Evolutionary conservation across 352 stramenopile species (phyloP), one percentile per base, ranked within the genome.

Genomic region (Nothophytophthora sp.): DNA sequence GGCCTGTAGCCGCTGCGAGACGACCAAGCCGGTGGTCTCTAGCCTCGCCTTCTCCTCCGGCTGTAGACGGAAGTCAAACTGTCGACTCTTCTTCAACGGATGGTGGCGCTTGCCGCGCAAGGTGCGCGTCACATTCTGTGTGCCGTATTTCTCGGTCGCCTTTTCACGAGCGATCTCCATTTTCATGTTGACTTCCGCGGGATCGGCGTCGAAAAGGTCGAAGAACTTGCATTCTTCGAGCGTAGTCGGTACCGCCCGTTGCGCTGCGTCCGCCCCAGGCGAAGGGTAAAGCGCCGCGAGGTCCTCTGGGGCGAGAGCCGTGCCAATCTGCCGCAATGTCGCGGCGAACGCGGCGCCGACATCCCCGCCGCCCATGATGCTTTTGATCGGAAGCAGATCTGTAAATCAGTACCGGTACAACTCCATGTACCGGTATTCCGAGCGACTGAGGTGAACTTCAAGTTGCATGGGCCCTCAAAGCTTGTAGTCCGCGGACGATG

Each of bases 1-100:
- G 23, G 22, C 25, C 5, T 40, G 13, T 10, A 68, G 38, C 1
- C 60, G 50, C 12, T 43, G 13, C 19, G 22, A 38, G 2, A 56
- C 55, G 23, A 68, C 50, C n/a, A 64, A 23, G 0, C 59, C 53
- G 25, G 50, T 47, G 1, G 6, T 15, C 2, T 22, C 24, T 9
- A 73, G 45, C 18, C 41, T 45, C 16, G 36, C 40, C 33, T 59
- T 63, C 37, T 73, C 63, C 10, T 53, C 40, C 0, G 40, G 16
- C 6, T 34, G 24, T 16, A 73, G 37, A 0, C 53, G 56, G 22
- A 55, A 66, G 32, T 66, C 49, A 15, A 56, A 49, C n/a, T 39
- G 32, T 11, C 56, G 35, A 1, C 22, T 2, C 32, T 51, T 55
- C 35, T 37, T 60, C 15, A 41, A 19, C 15, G 33, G n/a, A n/a